Conservation (phyloP, 768 basidiomycete genomes). For the Chalciporus piperatus region DNA sequence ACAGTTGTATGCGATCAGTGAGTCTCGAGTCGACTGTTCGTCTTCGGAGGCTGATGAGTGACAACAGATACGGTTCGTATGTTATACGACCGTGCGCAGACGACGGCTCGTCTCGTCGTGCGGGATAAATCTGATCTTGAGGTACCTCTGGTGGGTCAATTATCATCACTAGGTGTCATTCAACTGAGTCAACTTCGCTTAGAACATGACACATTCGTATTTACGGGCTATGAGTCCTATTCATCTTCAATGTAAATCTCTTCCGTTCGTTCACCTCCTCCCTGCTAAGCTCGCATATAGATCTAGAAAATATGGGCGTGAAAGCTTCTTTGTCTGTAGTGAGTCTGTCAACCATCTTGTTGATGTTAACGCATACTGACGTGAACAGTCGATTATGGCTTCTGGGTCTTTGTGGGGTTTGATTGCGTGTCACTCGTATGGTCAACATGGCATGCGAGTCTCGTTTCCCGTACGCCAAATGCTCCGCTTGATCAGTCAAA, state of each 20-base stretch:
- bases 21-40: slow-evolving; percentile 15
- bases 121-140: slow-evolving; percentile 61
- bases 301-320: slow-evolving; percentile 79
- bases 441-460: slow-evolving; percentile 75
- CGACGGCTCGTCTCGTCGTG: slow-evolving; percentile 71
- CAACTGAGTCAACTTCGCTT: not conserved
- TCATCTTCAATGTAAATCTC: slow-evolving; percentile 65
- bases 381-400: slow-evolving; percentile 65
- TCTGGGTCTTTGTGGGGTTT: slow-evolving; percentile 82
- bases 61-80: slow-evolving; percentile 68
- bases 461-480: slow-evolving; percentile 84
- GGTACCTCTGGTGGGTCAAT: slow-evolving; percentile 51
- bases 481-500: slow-evolving; percentile 73
- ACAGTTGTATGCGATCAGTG: slow-evolving; percentile 65
- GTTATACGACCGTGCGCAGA: slow-evolving; percentile 69
- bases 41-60: not conserved
- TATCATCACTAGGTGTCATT: not conserved
- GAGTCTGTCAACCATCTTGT: slow-evolving; percentile 23
- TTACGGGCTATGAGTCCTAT: slow-evolving; percentile 88
- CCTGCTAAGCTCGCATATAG: slow-evolving; percentile 31
- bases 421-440: slow-evolving; percentile 76
- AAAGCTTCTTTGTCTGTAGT: slow-evolving; percentile 85
- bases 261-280: not conserved
- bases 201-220: slow-evolving; percentile 85
- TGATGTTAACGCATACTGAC: not conserved